Base-by-base conservation (phyloP, 2,329 filamentous ascomycete species). In the Fusarium newnesense region DNA sequence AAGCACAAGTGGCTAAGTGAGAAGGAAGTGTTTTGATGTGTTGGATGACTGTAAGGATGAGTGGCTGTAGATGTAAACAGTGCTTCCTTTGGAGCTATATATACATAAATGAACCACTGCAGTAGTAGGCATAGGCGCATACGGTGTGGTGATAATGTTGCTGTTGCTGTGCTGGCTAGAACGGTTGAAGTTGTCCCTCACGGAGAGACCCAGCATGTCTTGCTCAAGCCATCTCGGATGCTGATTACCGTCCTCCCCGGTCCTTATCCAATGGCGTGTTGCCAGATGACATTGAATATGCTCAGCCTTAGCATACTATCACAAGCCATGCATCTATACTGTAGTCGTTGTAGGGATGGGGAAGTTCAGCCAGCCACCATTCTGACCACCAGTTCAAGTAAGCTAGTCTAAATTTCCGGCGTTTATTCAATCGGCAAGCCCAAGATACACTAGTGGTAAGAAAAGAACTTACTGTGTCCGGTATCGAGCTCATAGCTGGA, bases 111-210 rank as follows among this genome's bases (percentile, higher is more conserved):
- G 4, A 2, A 4, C 13, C 11, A 18, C 32, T 4, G 11, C 4
- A n/a, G 5, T 21, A 12, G 37, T 3, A 0, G 52, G 2, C 3
- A 24, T 13, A 24, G 28, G 21, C 5, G 2, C 0, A 19, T 19
- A 34, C 4, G 9, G 10, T 15, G 8, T 16, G 21, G 9, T 12
- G 9, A 26, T 6, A 24, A 26, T 34, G n/a, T 21, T 26, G 11
- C 2, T 26, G 7, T 26, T 28, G 26, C 56, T 49, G 19, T 15
- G 19, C 26, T 15, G 24, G 32, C 42, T 24, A 5, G 15, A 24
- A 32, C 16, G 1, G 11, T 39, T 21, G 34, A 24, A 21, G 28
- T 24, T 30, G 42, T 19, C 9, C 9, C 44, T 3, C 28, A n/a
- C 9, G 16, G 10, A 7, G 4, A 13, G 4, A 16, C 11, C 3